Conservation (phyloP, 208 protist genomes). For the Leishmania mexicana region DNA sequence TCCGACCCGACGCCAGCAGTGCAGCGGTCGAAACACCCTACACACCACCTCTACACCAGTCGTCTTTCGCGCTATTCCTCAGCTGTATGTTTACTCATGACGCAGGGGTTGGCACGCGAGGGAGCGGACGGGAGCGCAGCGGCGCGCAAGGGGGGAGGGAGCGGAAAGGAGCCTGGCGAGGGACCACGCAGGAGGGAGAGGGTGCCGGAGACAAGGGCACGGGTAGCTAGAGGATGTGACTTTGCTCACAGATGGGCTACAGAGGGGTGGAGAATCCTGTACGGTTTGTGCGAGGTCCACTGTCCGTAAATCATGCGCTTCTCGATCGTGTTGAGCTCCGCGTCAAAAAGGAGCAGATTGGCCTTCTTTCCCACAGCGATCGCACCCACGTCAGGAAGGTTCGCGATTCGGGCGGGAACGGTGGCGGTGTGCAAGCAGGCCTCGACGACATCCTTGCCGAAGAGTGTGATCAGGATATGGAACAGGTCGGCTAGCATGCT, state of each 20-base stretch:
- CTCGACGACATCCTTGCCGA: conserved; percentile 51
- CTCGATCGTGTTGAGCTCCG: conserved; percentile 56
- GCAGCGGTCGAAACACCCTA: neutral
- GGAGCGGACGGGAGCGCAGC: neutral
- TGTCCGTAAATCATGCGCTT: conserved; percentile 53
- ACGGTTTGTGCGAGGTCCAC: conserved; percentile 47
- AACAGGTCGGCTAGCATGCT: conserved; percentile 67
- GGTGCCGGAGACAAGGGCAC: neutral
- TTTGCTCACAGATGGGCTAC: conserved; percentile 63
- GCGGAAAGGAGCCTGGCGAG: neutral
- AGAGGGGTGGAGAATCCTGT: conserved; percentile 52
- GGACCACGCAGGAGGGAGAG: neutral
- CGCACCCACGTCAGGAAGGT: conserved; percentile 47
- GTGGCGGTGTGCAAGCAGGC: conserved; percentile 64
- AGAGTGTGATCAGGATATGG: conserved; percentile 61
- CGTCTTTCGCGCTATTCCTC: neutral
- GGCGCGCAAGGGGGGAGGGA: neutral
- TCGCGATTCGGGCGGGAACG: conserved; percentile 60
- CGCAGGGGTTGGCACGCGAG: neutral
- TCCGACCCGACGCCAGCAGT: neutral
- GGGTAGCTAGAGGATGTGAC: too few relatives aligned
- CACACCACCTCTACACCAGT: neutral
- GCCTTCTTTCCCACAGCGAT: conserved; percentile 53
- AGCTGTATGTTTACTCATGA: neutral
- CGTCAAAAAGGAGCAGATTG: conserved; percentile 65